Percentiles rank a stretch among this genome's conserved stretches.
phyloP scores from a whole-genome alignment of 2,329 filamentous ascomycete species.

The Colletotrichum spaethianum region DNA sequence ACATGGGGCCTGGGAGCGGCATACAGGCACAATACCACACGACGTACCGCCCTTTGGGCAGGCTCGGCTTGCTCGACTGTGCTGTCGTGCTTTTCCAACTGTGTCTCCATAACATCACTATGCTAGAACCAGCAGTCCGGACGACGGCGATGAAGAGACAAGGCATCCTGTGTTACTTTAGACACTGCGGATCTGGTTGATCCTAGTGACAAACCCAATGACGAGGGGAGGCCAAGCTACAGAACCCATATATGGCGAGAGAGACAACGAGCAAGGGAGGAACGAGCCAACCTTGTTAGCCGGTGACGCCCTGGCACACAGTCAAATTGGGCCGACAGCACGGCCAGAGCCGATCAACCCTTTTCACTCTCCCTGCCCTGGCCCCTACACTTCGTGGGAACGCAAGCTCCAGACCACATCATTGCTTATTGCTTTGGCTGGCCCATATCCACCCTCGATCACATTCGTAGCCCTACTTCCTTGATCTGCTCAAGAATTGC shows the following conservation, averaged over 20 bases:
- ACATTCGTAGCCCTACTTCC: conserved; percentile 24
- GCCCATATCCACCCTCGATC: conserved; percentile 22
- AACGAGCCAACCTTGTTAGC: conserved; percentile 24
- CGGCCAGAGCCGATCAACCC: conserved; percentile 20
- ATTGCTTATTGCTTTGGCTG: conserved; percentile 39
- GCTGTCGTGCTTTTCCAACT: conserved; percentile 11
- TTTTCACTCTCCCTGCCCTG: conserved; percentile 34
- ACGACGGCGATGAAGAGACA: conserved; percentile 2
- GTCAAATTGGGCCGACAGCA: conserved; percentile 34
- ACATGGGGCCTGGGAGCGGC: conserved; percentile 25
- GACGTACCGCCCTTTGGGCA: conserved; percentile 4
- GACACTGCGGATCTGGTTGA: conserved; percentile 9
- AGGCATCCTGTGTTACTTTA: conserved; percentile 12
- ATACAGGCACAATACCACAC: conserved; percentile 10
- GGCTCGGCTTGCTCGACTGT: conserved; percentile 15
- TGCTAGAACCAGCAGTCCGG: conserved; percentile 15
- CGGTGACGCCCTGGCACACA: conserved; percentile 34
- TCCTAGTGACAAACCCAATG: conserved; percentile 3
- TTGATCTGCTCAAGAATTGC: conserved; percentile 20
- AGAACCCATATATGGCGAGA: conserved; percentile 12
- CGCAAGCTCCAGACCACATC: conserved; percentile 37
- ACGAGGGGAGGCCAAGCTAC: conserved; percentile 9
- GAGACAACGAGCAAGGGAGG: conserved; percentile 39
- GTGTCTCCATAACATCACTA: conserved; percentile 11
- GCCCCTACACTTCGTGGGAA: conserved; percentile 37